Evolutionary conservation across 1,139 yeast species (phyloP).

Genomic region (Wickerhamomyces sp.): DNA sequence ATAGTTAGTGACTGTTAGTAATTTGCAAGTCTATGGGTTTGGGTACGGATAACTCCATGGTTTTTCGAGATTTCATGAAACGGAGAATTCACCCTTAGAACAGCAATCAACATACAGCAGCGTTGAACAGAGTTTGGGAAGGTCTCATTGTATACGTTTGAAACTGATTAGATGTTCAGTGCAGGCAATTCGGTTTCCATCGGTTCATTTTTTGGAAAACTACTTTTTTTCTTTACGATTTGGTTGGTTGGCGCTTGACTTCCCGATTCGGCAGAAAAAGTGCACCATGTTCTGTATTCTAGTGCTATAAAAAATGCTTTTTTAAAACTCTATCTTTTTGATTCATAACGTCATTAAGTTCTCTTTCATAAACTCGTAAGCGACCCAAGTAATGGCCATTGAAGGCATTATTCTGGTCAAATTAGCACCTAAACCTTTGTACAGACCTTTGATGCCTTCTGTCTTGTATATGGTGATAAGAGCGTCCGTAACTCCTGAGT

Average conservation of each 20-base stretch:
- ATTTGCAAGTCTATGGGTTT: too few relatives aligned
- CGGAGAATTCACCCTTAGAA: background rate
- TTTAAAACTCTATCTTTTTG: background rate
- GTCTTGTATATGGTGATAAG: conserved; percentile 55
- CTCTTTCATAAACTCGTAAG: conserved; percentile 65
- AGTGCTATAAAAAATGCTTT: too few relatives aligned
- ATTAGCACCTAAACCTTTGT: conserved; percentile 85
- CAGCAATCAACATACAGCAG: conserved; percentile 31
- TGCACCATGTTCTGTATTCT: background rate
- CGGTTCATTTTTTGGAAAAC: conserved; percentile 1
- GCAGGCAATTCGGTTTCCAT: background rate
- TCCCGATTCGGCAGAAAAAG: conserved; percentile 1
- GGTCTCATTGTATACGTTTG: conserved; percentile 44
- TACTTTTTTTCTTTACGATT: conserved; percentile 4
- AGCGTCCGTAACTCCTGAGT: conserved; percentile 69
- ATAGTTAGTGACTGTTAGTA: conserved; percentile 10
- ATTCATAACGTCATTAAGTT: conserved; percentile 16
- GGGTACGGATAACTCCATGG: too few relatives aligned
- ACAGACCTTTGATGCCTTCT: conserved; percentile 80
- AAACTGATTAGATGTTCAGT: too few relatives aligned
- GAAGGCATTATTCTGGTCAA: conserved; percentile 88
- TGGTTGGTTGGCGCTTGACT: conserved; percentile 6
- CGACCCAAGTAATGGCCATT: conserved; percentile 93
- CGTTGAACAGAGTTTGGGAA: conserved; percentile 45
- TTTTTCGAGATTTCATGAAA: too few relatives aligned